Conservation (phyloP, 2,329 filamentous ascomycete species). For the Xylogone sp. region DNA sequence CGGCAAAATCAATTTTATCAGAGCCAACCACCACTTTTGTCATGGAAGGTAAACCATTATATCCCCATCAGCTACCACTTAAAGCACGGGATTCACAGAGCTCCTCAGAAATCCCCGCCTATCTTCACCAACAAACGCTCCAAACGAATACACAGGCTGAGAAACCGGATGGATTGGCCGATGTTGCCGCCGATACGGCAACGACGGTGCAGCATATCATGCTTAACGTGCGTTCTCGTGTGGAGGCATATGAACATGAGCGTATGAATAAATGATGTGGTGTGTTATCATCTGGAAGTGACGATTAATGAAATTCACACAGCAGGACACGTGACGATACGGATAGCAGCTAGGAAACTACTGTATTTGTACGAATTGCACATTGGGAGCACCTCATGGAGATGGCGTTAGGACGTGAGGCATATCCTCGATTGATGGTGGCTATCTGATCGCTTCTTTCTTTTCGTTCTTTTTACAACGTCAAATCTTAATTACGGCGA, state of each 20-base stretch:
- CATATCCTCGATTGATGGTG: slow-evolving; percentile 38
- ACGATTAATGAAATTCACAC: no score
- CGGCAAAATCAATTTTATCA: background rate
- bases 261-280: background rate
- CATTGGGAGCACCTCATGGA: background rate
- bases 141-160: background rate
- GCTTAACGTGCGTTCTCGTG: slow-evolving; percentile 37
- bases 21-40: background rate
- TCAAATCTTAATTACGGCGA: no score
- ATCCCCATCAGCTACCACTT: slow-evolving; percentile 22
- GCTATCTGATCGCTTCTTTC: slow-evolving; percentile 34
- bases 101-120: background rate
- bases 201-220: slow-evolving; percentile 50
- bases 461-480: background rate
- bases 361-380: background rate
- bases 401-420: slow-evolving; percentile 16
- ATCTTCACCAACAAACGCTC: background rate
- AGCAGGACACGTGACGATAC: no score
- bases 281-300: background rate
- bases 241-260: background rate
- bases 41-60: slow-evolving; percentile 11
- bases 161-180: slow-evolving; percentile 20
- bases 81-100: background rate
- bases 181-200: slow-evolving; percentile 27
- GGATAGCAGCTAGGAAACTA: background rate